Evolutionary conservation across 1,284 basidiomycete genomes (phyloP).

Genomic region (Limonomyces culmigenus): DNA sequence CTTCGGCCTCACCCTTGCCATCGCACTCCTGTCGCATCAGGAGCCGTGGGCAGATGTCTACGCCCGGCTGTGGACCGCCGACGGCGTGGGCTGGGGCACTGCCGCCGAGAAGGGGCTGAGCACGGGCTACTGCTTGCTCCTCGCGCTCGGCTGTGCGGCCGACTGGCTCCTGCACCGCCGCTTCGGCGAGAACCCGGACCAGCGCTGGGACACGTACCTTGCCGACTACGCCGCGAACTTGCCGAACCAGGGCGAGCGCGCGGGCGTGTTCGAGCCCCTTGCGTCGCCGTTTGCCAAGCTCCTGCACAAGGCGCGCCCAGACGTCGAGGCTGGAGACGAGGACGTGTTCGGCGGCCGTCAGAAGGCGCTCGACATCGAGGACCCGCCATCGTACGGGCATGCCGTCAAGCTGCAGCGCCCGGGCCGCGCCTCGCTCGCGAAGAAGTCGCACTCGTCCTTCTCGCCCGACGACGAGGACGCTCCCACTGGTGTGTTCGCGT

Average conservation of each 20-base stretch:
- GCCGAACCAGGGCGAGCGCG: conserved; percentile 19
- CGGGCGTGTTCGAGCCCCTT: conserved; percentile 26
- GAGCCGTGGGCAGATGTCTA: conserved; percentile 41
- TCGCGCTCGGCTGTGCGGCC: conserved; percentile 23
- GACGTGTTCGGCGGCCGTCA: neutral
- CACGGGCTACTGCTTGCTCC: conserved; percentile 36
- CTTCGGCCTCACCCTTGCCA: conserved; percentile 34
- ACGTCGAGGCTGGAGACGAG: neutral
- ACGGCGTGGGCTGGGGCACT: conserved; percentile 33
- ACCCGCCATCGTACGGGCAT: neutral
- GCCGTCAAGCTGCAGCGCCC: neutral
- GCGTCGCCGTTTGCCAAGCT: conserved; percentile 33
- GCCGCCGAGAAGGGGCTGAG: conserved; percentile 37
- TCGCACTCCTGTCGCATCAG: conserved; percentile 34
- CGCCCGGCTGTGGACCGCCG: conserved; percentile 35
- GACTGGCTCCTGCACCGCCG: conserved; percentile 39
- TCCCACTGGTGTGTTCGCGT: neutral
- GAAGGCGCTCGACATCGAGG: neutral
- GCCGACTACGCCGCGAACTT: conserved; percentile 37
- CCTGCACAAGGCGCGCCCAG: conserved; percentile 13
- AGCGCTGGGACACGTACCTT: conserved; percentile 59
- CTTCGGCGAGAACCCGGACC: conserved; percentile 50
- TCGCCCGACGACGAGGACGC: neutral
- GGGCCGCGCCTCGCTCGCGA: neutral
- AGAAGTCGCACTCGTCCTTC: neutral